Evolutionary conservation across 257 asterid species (phyloP).

Genomic region (Solanum paucissectum): DNA sequence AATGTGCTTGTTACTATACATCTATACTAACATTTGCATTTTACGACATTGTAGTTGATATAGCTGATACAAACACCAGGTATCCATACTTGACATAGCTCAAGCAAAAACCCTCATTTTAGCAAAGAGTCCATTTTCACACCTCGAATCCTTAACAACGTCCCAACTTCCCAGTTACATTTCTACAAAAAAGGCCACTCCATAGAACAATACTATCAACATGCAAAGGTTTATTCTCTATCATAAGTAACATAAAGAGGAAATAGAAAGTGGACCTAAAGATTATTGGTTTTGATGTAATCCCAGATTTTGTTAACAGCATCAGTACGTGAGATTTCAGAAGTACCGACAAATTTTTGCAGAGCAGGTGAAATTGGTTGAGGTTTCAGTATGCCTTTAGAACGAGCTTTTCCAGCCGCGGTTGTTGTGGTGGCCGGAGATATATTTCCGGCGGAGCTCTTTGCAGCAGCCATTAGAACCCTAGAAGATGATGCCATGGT

Average conservation of each 20-base stretch:
- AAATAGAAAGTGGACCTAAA: conserved; percentile 14
- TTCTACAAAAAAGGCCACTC: not conserved
- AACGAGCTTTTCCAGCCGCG: not conserved
- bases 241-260: not conserved
- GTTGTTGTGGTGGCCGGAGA: not conserved
- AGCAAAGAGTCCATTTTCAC: not conserved
- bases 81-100: not conserved
- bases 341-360: conserved; percentile 9
- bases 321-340: conserved; percentile 12
- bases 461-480: conserved; percentile 39
- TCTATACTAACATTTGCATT: not conserved
- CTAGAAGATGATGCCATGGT: conserved; percentile 25
- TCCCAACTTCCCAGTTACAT: not conserved
- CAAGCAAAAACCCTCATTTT: not conserved
- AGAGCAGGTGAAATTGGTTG: conserved; percentile 15
- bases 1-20: not conserved
- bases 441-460: conserved; percentile 13
- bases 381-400: conserved; percentile 1
- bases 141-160: not conserved
- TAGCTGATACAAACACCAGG: not conserved
- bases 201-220: not conserved
- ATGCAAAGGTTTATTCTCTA: not conserved
- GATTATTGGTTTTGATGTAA: conserved; percentile 14
- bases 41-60: not conserved
- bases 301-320: conserved; percentile 24